Evolutionary conservation across 306 rosid genomes (phyloP).

Genomic region (Fragaria ananassa): DNA sequence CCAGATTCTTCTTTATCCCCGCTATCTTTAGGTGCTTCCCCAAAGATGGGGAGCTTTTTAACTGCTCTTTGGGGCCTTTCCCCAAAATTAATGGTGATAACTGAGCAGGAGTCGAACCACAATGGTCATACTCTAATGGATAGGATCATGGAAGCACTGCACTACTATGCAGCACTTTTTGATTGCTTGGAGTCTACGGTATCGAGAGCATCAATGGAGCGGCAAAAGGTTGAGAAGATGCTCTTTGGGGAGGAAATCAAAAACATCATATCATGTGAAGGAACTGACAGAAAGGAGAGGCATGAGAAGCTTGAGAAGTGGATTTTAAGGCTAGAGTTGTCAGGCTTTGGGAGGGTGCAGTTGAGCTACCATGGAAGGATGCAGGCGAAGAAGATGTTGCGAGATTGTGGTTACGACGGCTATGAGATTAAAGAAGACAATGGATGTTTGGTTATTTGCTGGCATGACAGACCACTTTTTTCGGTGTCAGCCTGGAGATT

Average conservation of each 20-base stretch:
- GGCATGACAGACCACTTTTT: slow-evolving; percentile 62
- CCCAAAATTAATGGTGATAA: slow-evolving; percentile 65
- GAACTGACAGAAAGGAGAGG: slow-evolving; percentile 66
- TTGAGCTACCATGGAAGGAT: slow-evolving; percentile 51
- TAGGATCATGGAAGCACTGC: slow-evolving; percentile 51
- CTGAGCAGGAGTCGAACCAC: slow-evolving; percentile 89
- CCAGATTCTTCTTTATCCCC: slow-evolving; percentile 71
- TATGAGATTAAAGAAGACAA: slow-evolving; percentile 52
- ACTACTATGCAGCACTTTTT: slow-evolving; percentile 67
- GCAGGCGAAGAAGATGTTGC: slow-evolving; percentile 49
- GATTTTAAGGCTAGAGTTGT: slow-evolving; percentile 55
- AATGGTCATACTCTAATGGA: slow-evolving; percentile 62
- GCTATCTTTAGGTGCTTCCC: slow-evolving; percentile 51
- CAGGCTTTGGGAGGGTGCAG: slow-evolving; percentile 57
- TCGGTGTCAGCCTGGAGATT: slow-evolving; percentile 67
- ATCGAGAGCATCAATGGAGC: slow-evolving; percentile 46
- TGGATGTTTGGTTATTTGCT: slow-evolving; percentile 52
- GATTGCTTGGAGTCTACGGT: slow-evolving; percentile 79
- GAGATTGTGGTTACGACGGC: slow-evolving; percentile 42
- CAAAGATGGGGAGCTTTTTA: slow-evolving; percentile 66
- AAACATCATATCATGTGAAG: slow-evolving; percentile 78
- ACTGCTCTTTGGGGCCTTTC: slow-evolving; percentile 48
- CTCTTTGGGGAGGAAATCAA: slow-evolving; percentile 77
- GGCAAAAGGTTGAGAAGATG: slow-evolving; percentile 66
- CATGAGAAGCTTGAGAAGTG: slow-evolving; percentile 78